Percentiles rank a stretch among this genome's conserved stretches.
Conservation (phyloP, 2,329 filamentous ascomycete genomes). For the Colletotrichum liriopes region DNA sequence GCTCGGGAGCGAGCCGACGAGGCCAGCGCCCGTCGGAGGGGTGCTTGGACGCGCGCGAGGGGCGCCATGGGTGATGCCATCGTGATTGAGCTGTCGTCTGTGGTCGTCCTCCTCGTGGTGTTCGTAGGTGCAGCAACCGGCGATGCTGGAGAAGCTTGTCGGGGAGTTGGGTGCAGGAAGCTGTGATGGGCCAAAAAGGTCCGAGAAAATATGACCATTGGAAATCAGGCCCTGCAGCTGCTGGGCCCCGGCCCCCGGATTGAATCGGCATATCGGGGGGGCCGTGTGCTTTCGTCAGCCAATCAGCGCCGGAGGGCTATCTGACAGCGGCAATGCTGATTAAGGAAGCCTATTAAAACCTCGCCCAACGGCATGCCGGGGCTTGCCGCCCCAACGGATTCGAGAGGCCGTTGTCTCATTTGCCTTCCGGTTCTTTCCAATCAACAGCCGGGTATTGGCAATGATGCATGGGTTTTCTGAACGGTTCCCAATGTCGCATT, state of each 20-base stretch:
- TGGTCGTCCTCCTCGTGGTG: neutral
- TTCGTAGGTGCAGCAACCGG: slow-evolving; percentile 1
- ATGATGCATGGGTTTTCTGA: neutral
- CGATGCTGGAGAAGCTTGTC: slow-evolving; percentile 5
- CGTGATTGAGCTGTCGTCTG: neutral
- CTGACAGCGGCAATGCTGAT: slow-evolving; percentile 32
- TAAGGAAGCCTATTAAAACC: slow-evolving; percentile 17
- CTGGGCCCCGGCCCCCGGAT: slow-evolving; percentile 38
- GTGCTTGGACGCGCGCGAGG: slow-evolving; percentile 59
- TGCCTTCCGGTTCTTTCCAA: slow-evolving; percentile 16
- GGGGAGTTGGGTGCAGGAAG: slow-evolving; percentile 1
- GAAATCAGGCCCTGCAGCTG: slow-evolving; percentile 38
- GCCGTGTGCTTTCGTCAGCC: neutral
- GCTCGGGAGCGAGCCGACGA: slow-evolving; percentile 53
- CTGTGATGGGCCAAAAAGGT: slow-evolving; percentile 33
- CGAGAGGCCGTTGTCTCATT: neutral
- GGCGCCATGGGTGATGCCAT: slow-evolving; percentile 61
- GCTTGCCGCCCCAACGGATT: slow-evolving; percentile 40
- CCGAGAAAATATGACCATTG: slow-evolving; percentile 27
- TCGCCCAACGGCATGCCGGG: slow-evolving; percentile 31
- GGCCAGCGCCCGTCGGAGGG: slow-evolving; percentile 59
- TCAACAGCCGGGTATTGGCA: slow-evolving; percentile 28
- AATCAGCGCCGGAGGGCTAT: neutral
- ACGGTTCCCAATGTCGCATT: neutral
- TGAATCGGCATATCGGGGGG: slow-evolving; percentile 41